Percentiles rank a stretch among this genome's conserved stretches.
These are phyloP conservation scores for Aspergillus sp. DNA, from an alignment of 2,329 filamentous ascomycete species.

Conservation along the genomic window DNA sequence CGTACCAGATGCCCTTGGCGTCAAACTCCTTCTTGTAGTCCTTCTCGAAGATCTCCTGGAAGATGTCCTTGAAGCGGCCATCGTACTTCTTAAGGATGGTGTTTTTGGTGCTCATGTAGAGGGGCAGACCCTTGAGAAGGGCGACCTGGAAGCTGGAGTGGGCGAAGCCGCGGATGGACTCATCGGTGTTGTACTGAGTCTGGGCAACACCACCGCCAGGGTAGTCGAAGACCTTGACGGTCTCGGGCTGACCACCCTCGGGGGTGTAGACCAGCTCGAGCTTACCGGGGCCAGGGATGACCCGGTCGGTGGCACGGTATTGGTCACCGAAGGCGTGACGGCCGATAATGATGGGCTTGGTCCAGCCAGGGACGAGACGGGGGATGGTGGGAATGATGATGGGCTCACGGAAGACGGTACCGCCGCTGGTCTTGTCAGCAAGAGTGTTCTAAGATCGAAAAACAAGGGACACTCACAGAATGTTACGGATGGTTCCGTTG, in stretches of 20 bases:
- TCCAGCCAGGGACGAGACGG: constrained; percentile 91
- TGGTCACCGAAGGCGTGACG: constrained; percentile 98
- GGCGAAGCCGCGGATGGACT: constrained; percentile 89
- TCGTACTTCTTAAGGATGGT: constrained; percentile 99
- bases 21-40: constrained; percentile 86
- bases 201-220: constrained; percentile 79
- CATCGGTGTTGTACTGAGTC: constrained; percentile 97
- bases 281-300: constrained; percentile 75
- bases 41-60: constrained; percentile 90
- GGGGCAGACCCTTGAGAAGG: constrained; percentile 74
- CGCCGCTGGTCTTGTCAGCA: constrained; percentile 48
- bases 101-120: constrained; percentile 99
- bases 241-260: constrained; percentile 66
- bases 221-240: constrained; percentile 87
- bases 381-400: constrained; percentile 94
- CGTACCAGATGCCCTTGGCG: constrained; percentile 92
- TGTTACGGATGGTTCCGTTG: constrained; percentile 76
- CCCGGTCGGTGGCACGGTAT: constrained; percentile 91
- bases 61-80: constrained; percentile 98
- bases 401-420: constrained; percentile 97
- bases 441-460: background rate
- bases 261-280: constrained; percentile 94
- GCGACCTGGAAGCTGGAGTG: constrained; percentile 97
- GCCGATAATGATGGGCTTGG: constrained; percentile 98
- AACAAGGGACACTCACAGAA: constrained; percentile 41